A percentile compares a stretch with the other conserved stretches of the same genome.
Evolutionary conservation across 78 protist genomes (phyloP).

Genomic region (Tieghemostelium lacteum): DNA sequence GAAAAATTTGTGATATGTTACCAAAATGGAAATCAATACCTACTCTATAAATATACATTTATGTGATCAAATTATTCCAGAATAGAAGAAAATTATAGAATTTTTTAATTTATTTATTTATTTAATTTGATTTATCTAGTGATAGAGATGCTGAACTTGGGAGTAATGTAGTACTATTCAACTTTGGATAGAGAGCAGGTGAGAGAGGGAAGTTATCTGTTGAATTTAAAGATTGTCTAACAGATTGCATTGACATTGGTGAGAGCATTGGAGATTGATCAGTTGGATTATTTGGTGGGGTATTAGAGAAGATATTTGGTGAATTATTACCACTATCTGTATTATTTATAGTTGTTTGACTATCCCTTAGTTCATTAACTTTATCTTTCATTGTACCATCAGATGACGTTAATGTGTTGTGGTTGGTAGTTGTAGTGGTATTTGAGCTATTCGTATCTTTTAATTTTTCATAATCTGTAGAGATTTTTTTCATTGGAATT

Average conservation of each 20-base stretch:
- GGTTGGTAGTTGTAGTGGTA: not conserved
- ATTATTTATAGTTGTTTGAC: not conserved
- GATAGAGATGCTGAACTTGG: not conserved
- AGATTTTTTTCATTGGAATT: not conserved
- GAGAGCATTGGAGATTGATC: not conserved
- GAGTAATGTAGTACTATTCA: not conserved
- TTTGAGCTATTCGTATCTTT: not conserved
- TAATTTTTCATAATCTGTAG: not conserved
- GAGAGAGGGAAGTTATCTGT: not conserved
- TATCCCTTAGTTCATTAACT: too few relatives aligned
- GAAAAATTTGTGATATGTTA: too few relatives aligned
- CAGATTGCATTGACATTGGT: not conserved
- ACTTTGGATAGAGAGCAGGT: not conserved
- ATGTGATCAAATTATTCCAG: too few relatives aligned
- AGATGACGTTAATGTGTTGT: not conserved
- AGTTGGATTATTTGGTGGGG: not conserved
- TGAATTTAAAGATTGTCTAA: not conserved
- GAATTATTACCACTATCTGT: not conserved
- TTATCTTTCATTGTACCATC: too few relatives aligned
- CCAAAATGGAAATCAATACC: too few relatives aligned
- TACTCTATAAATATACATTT: too few relatives aligned
- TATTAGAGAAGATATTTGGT: too few relatives aligned
- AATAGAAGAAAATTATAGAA: too few relatives aligned
- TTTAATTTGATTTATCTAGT: not conserved
- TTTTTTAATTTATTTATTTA: too few relatives aligned